Base-by-base conservation (phyloP, 2,329 filamentous ascomycete genomes). In the Epicoccum sorghinum region DNA sequence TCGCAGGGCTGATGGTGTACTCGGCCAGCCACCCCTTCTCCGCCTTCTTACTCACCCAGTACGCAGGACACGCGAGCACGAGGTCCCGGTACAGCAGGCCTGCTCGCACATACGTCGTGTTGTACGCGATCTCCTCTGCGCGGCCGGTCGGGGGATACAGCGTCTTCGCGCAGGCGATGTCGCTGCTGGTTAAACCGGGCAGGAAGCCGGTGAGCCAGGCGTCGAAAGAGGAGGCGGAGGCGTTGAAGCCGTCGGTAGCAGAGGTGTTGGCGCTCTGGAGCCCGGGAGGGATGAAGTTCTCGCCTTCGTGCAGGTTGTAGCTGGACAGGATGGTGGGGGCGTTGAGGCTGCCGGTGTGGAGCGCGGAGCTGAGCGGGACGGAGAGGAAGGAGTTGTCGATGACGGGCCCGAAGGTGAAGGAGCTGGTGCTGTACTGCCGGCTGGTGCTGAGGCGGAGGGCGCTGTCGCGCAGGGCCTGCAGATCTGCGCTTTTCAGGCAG, bases 301-400 rank as follows among this genome's bases (percentile, higher is more conserved):
- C 80, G 22, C 86, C 85, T 69, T 88, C 85, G 63, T 86, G 82
- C 0, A 81, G 78, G 65, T 88, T 88, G 67, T 86, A 87, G 76
- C 81, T 82, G n/a, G 78, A 77, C 58, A 81, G 82, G 0, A 79
- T 77, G 7, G 72, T 66, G 2, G 81, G 75, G 2, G 78, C 77
- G 47, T 83, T 79, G 7, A 84, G 69, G 1, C 59, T 45, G 0
- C 73, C 70, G 4, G 63, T 67, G 0, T 61, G 58, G 0, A 80
- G 72, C 0, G 78, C 79, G 1, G 76, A 59, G 3, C 78, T 82
- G 2, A 88, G 73, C 14, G 75, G 74, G 50, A 76, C 67, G 1
- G 64, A 72, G 40, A 88, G 71, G 61, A 87, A 86, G 0, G 55
- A 64, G 8, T 77, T 79, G 61, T 87, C 85, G 52, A 87, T 79